phyloP scores from a whole-genome alignment of 169 alveolate genomes.

The Plasmodium knowlesi region DNA sequence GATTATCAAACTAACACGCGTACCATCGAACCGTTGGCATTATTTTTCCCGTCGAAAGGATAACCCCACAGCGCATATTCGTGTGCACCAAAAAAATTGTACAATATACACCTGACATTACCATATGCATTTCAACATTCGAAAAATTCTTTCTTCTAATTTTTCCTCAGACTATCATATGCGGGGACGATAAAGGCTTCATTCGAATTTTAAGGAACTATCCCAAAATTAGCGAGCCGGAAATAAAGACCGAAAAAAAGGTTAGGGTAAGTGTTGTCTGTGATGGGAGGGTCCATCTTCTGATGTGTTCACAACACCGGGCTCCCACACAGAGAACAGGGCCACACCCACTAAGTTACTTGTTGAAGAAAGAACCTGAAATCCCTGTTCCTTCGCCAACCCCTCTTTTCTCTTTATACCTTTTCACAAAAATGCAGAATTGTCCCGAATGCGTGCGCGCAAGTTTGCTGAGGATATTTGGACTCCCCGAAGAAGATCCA shows the following conservation, averaged over 20 bases:
- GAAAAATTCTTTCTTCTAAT: neutral
- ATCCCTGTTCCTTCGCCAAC: neutral
- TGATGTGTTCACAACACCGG: neutral
- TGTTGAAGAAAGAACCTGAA: neutral
- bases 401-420: neutral
- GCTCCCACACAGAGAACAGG: neutral
- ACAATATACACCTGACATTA: neutral
- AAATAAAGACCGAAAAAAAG: conserved; percentile 1
- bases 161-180: conserved; percentile 38
- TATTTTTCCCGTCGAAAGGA: neutral
- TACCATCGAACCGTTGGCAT: neutral
- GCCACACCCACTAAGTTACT: neutral
- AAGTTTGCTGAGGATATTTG: neutral
- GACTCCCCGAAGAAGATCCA: conserved; percentile 1
- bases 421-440: neutral
- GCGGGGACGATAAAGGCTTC: conserved; percentile 69
- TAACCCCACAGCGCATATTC: neutral
- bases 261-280: neutral
- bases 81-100: neutral
- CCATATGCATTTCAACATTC: neutral
- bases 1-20: neutral
- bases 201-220: conserved; percentile 60
- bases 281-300: neutral
- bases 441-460: neutral
- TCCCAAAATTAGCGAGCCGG: conserved; percentile 62